These are phyloP conservation scores for Aurantiochytrium sp. DNA, from an alignment of 108 stramenopile genomes.

Conservation along the genomic window DNA sequence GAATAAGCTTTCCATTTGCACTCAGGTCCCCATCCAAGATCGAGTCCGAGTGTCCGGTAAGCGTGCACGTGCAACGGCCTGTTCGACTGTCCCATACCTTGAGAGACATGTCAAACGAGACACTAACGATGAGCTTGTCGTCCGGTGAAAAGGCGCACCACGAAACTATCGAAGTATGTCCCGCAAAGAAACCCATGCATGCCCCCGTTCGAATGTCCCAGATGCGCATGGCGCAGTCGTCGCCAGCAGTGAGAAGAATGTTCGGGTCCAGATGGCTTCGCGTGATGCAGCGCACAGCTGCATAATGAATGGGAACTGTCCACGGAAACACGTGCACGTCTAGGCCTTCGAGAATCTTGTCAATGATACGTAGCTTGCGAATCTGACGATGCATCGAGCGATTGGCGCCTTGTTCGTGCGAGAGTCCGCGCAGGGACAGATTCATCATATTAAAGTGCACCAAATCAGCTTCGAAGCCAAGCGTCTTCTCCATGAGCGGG, in stretches of 20 bases:
- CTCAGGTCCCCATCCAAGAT: slow-evolving; percentile 19
- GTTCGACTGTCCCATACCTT: slow-evolving; percentile 22
- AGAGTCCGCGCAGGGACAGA: background rate
- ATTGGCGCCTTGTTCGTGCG: background rate
- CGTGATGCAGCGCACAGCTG: background rate
- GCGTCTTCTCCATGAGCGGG: background rate
- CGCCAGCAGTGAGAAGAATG: background rate
- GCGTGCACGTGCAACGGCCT: slow-evolving; percentile 3
- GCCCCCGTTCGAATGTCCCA: background rate
- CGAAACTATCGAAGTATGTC: background rate
- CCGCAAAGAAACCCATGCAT: background rate
- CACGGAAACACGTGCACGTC: background rate
- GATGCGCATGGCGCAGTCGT: background rate
- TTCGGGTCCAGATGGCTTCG: background rate
- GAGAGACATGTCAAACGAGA: slow-evolving; percentile 22
- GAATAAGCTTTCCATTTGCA: slow-evolving; percentile 20
- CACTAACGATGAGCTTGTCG: slow-evolving; percentile 8
- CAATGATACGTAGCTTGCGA: background rate
- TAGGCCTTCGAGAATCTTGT: background rate
- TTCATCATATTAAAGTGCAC: background rate
- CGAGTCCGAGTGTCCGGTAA: slow-evolving; percentile 21
- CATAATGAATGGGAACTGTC: background rate
- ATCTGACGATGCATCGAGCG: background rate
- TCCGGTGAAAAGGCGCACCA: background rate
- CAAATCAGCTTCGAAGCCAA: background rate